These are phyloP conservation scores for Marasmius sp. DNA, from an alignment of 1,284 basidiomycete species.

Conservation along the genomic window DNA sequence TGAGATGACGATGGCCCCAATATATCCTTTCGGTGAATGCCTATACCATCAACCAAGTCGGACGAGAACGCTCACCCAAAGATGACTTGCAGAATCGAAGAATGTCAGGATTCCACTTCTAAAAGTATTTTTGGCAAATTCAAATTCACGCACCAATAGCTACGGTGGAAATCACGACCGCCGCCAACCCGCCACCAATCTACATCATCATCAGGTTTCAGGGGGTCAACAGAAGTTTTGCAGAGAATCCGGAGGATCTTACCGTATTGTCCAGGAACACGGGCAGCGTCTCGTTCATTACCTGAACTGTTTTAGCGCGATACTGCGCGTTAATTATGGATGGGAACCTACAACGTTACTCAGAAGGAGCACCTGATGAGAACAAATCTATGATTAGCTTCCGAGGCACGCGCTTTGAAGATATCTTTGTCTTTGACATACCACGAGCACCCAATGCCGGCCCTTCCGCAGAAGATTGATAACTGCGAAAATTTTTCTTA, in stretches of 20 bases:
- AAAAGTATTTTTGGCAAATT: neutral
- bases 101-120: constrained; percentile 1
- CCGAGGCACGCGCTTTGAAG: neutral
- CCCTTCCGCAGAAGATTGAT: constrained; percentile 6
- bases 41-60: neutral
- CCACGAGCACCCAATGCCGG: constrained; percentile 14
- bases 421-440: constrained; percentile 22
- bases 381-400: neutral
- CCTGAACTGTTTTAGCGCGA: neutral
- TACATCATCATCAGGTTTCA: neutral
- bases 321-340: neutral
- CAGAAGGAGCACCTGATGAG: constrained; percentile 7
- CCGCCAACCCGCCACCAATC: constrained; percentile 16
- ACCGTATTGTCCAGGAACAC: constrained; percentile 17
- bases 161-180: constrained; percentile 57
- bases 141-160: constrained; percentile 55
- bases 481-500: neutral
- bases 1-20: neutral
- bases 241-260: neutral
- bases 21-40: neutral
- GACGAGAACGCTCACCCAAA: constrained; percentile 64
- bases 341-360: constrained; percentile 13
- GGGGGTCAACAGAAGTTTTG: neutral
- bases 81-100: constrained; percentile 48
- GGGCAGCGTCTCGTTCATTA: constrained; percentile 16